Evolutionary conservation across 108 stramenopile species (phyloP).

Genomic region (Stephanodiscus triporus): DNA sequence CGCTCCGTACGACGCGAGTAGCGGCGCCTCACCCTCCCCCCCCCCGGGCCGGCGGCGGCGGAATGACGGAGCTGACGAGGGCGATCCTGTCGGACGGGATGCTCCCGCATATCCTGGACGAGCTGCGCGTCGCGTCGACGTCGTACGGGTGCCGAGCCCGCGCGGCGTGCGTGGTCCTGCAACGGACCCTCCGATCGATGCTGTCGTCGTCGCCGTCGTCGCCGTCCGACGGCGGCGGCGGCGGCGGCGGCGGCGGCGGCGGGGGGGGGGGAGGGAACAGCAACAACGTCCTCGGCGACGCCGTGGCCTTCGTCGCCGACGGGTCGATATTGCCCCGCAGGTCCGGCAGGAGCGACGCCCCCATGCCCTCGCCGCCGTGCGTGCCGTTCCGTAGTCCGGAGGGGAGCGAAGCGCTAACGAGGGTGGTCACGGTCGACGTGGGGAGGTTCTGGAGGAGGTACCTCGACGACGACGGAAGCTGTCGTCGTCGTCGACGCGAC

Average conservation of each 20-base stretch:
- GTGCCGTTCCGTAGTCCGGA: constrained; percentile 74
- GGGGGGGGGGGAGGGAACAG: neutral
- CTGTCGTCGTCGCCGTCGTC: constrained; percentile 9
- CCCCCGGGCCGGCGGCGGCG: too few relatives aligned
- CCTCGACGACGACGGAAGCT: constrained; percentile 22
- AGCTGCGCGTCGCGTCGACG: constrained; percentile 5
- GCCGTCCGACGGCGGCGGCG: neutral
- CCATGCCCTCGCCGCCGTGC: constrained; percentile 80
- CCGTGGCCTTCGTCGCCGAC: constrained; percentile 82
- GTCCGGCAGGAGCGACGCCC: constrained; percentile 70
- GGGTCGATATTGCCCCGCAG: constrained; percentile 81
- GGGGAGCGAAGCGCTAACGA: constrained; percentile 41
- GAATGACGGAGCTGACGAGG: too few relatives aligned
- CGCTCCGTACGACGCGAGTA: too few relatives aligned
- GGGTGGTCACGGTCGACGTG: constrained; percentile 52
- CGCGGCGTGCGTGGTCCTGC: constrained; percentile 66
- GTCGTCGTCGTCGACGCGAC: neutral
- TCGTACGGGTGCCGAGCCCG: constrained; percentile 49
- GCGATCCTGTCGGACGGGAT: constrained; percentile 5
- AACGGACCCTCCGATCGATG: constrained; percentile 56
- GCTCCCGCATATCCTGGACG: neutral
- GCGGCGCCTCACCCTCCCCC: too few relatives aligned
- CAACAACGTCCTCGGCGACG: constrained; percentile 33
- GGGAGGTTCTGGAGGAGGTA: constrained; percentile 49
- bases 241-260: neutral